Base-by-base conservation (phyloP, 345 rosid genomes). In the Gossypium australe region DNA sequence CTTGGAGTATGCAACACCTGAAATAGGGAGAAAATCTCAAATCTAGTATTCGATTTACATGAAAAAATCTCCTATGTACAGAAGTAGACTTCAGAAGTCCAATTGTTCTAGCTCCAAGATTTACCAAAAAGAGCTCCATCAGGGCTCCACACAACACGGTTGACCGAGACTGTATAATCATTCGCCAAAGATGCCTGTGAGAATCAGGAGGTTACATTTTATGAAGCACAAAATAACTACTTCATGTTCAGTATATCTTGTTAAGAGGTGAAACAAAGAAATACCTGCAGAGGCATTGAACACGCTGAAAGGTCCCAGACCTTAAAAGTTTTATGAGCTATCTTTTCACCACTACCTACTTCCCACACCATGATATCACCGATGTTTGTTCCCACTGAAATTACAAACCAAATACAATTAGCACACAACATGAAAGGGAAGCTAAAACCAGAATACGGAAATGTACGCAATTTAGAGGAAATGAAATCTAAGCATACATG, bases 1-100 rank as follows among this genome's bases (percentile, higher is more conserved):
- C 84, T 85, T 91, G 25, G 97, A 91, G 78, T 93, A 93, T 57
- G 97, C 98, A 72, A 93, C 92, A n/a, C 97, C 97, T 93, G 80
- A 65, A 82, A 70, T 64, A 74, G 34, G 66, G 64, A 65, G 17
- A 67, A 79, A 79, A 65, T 48, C 59, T 45, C 61, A 77, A 66
- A 67, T 66, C 22, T 22, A 81, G 44, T 2, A 2, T 55, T 52
- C 11, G 22, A 29, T 22, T 12, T 70, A 58, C 1, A 57, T 3
- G 13, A 34, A 64, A 63, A 22, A 27, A 18, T 16, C 62, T 63
- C 70, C 66, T 9, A 25, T 17, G 56, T 49, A 55, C 68, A 44
- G 62, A 27, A 79, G 45, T 52, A 73, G 14, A 73, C 49, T 43
- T 62, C 60, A 69, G 24, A 47, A 52, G n/a, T 70, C 48, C 12